phyloP scores from a whole-genome alignment of 208 protist species.

The Trypanosomatidae sp. region DNA sequence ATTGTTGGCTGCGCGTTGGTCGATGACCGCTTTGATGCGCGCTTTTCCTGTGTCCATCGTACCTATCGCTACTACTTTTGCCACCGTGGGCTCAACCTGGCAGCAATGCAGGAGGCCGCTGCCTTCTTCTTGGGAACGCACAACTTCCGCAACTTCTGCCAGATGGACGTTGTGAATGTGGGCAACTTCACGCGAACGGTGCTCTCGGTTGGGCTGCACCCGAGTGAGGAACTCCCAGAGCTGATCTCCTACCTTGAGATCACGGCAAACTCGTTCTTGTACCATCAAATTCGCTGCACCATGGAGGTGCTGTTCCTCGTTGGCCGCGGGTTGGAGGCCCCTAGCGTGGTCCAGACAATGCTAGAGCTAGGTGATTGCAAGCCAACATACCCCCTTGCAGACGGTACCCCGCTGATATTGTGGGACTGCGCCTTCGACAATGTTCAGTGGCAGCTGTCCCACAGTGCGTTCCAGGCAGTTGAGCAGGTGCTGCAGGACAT shows the following conservation, averaged over 20 bases:
- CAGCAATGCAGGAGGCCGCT: constrained; percentile 91
- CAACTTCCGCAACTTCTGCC: constrained; percentile 98
- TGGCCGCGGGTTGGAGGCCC: constrained; percentile 68
- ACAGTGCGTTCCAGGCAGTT: constrained; percentile 38
- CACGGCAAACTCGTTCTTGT: constrained; percentile 95
- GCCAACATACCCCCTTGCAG: constrained; percentile 74
- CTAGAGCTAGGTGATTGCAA: constrained; percentile 72
- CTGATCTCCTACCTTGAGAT: constrained; percentile 90
- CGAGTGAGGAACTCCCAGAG: constrained; percentile 56
- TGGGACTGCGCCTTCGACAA: constrained; percentile 81
- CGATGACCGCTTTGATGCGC: constrained; percentile 87
- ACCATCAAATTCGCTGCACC: constrained; percentile 97
- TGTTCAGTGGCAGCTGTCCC: constrained; percentile 65
- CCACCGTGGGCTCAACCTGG: constrained; percentile 77
- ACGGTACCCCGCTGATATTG: constrained; percentile 75
- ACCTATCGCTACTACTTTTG: constrained; percentile 94
- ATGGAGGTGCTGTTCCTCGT: constrained; percentile 93
- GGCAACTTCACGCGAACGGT: constrained; percentile 91
- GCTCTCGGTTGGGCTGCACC: constrained; percentile 41
- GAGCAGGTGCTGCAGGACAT: constrained; percentile 82
- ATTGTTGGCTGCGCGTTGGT: constrained; percentile 95
- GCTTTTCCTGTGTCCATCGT: constrained; percentile 83
- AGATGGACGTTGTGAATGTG: constrained; percentile 94
- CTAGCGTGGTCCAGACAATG: constrained; percentile 55
- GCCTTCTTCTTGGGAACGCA: constrained; percentile 92